Evolutionary conservation across 768 basidiomycete genomes (phyloP).

Genomic region (Amanita pseudoporphyria): DNA sequence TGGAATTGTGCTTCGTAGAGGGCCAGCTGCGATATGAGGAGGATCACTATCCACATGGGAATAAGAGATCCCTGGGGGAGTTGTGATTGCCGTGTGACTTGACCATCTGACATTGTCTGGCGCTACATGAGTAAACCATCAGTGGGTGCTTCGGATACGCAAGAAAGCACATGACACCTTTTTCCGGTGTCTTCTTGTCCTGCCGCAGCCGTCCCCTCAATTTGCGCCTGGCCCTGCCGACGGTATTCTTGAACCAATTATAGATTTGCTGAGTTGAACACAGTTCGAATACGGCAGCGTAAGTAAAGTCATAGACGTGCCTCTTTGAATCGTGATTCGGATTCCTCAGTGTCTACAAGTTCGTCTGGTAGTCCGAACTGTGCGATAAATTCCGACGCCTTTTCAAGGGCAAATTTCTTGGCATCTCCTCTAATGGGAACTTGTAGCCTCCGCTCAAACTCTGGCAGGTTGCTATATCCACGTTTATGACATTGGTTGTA

Average conservation of each 20-base stretch:
- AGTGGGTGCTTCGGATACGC: background rate
- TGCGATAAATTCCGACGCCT: conserved; percentile 50
- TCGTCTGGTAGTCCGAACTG: conserved; percentile 50
- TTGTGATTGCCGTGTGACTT: background rate
- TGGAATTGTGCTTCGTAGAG: background rate
- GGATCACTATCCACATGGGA: conserved; percentile 4
- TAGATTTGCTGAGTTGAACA: conserved; percentile 46
- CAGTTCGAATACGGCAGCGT: background rate
- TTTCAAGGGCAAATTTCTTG: conserved; percentile 58
- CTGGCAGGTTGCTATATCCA: conserved; percentile 32
- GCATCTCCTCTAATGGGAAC: conserved; percentile 58
- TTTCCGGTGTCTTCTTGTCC: conserved; percentile 42
- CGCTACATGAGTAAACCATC: conserved; percentile 10
- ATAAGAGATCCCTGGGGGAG: background rate
- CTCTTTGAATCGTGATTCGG: conserved; percentile 54
- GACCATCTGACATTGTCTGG: conserved; percentile 17
- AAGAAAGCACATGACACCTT: conserved; percentile 23
- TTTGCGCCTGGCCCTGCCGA: conserved; percentile 50
- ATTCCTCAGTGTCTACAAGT: conserved; percentile 44
- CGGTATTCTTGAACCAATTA: conserved; percentile 68
- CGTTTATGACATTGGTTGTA: conserved; percentile 3
- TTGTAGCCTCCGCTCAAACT: conserved; percentile 50
- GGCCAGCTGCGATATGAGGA: background rate
- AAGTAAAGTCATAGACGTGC: conserved; percentile 21
- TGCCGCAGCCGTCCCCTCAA: conserved; percentile 45